Base-by-base conservation (phyloP, 139 green algal species). In the Volvox reticuliferus region DNA sequence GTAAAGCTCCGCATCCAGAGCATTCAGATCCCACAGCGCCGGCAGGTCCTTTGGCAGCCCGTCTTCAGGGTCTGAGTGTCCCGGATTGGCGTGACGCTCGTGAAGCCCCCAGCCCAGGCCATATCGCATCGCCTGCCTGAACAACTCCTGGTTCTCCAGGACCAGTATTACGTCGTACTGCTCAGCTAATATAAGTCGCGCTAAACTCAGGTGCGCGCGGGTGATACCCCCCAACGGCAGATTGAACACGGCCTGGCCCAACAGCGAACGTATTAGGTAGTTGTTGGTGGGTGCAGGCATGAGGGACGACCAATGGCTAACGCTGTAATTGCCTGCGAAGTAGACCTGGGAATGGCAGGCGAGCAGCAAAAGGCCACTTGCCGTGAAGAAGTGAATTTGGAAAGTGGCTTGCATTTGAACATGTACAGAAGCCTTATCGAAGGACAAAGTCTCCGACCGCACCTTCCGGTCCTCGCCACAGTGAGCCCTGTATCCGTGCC, bases 131-230 rank as follows among this genome's bases (percentile, higher is more conserved):
- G 28, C 26, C 20, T 71, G 84, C 32, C 62, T 18, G 12, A 33
- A n/a, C 24, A 77, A 1, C 14, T 75, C 73, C 1, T 35, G 2
- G 28, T 90, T 50, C 63, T 93, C 90, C 76, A 93, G 77, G 36
- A 93, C 73, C 76, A 93, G 83, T 78, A 93, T 61, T 26, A 93
- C 75, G 63, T 93, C 90, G 37, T 84, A 93, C 63, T 93, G 90
- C 26, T 65, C 12, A 0, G 55, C 65, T 30, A 93, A 9, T 0
- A 83, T 26, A 17, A 21, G 1, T 2, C 73, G 61, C 1, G 83
- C 90, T 1, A 90, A 21, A 0, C 67, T 44, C 28, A 73, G 30
- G 33, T 89, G 83, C 12, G 68, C 24, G 18, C 24, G 24, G 9
- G 22, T 82, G n/a, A 93, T 44, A 20, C 21, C 19, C 13, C 83